Percentiles rank a stretch among this genome's conserved stretches.
Evolutionary conservation across 257 asterid species (phyloP).

Genomic region (Anisodus tanguticus): DNA sequence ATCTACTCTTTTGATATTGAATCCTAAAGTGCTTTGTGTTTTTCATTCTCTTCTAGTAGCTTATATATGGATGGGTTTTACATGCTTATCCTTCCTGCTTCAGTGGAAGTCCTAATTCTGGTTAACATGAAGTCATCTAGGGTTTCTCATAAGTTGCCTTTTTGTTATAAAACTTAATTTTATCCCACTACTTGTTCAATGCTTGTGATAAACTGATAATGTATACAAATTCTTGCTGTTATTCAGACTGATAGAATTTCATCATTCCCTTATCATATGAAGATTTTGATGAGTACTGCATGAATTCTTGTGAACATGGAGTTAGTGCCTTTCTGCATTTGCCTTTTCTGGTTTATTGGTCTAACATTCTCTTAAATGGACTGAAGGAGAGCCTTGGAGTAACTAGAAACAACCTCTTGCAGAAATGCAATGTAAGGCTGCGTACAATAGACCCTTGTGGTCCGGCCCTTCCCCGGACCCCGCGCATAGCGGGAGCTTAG

Average conservation of each 20-base stretch:
- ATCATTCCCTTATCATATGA: background rate
- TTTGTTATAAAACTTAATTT: background rate
- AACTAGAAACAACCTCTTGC: too few species aligned
- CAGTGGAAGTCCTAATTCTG: background rate
- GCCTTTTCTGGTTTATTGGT: background rate
- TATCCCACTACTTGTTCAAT: background rate
- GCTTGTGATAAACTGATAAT: background rate
- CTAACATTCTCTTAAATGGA: background rate
- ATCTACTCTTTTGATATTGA: slow-evolving; percentile 6
- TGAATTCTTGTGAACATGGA: slow-evolving; percentile 10
- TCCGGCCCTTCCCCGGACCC: too few species aligned
- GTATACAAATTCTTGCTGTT: background rate
- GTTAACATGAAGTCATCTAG: slow-evolving; percentile 15
- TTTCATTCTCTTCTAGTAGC: slow-evolving; percentile 13
- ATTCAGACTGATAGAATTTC: background rate
- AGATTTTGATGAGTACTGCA: background rate
- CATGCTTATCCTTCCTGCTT: slow-evolving; percentile 13
- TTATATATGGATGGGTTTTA: slow-evolving; percentile 9
- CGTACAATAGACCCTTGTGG: too few species aligned
- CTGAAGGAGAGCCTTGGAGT: background rate
- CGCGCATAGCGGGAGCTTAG: too few species aligned
- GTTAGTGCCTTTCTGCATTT: slow-evolving; percentile 16
- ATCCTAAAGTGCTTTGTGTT: background rate
- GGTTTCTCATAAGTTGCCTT: slow-evolving; percentile 1
- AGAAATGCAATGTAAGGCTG: too few species aligned